Percentiles rank a stretch among this genome's conserved stretches.
phyloP scores from a whole-genome alignment of 1,284 basidiomycete genomes.

The Boletus smithii region DNA sequence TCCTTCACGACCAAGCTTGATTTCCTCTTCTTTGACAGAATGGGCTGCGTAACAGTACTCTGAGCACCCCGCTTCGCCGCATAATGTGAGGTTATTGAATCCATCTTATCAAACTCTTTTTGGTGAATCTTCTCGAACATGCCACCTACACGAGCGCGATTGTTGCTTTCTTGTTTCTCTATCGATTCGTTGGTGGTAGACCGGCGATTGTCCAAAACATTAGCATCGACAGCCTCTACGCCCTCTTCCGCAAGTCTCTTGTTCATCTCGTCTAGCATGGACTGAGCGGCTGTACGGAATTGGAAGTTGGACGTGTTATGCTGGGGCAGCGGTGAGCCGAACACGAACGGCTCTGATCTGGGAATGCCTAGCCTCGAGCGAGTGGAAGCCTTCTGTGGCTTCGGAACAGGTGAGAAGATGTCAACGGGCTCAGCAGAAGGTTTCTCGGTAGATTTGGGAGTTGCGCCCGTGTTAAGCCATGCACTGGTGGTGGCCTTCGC shows the following conservation, averaged over 20 bases:
- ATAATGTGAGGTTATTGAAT: slow-evolving; percentile 63
- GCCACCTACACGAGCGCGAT: slow-evolving; percentile 28
- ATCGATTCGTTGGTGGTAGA: slow-evolving; percentile 1
- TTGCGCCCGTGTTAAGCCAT: slow-evolving; percentile 25
- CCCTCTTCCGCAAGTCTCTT: slow-evolving; percentile 53
- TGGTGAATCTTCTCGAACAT: slow-evolving; percentile 64
- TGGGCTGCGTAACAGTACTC: slow-evolving; percentile 11
- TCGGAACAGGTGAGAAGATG: slow-evolving; percentile 38
- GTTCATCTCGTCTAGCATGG: slow-evolving; percentile 77
- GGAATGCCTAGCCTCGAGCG: slow-evolving; percentile 26
- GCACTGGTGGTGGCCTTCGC: slow-evolving; percentile 10
- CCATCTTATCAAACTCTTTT: slow-evolving; percentile 68
- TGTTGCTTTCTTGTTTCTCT: slow-evolving; percentile 26
- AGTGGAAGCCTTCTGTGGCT: slow-evolving; percentile 17
- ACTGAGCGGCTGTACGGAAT: slow-evolving; percentile 58
- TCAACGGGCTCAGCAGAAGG: slow-evolving; percentile 30
- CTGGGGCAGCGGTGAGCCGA: slow-evolving; percentile 66
- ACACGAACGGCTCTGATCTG: slow-evolving; percentile 55
- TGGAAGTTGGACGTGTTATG: slow-evolving; percentile 57
- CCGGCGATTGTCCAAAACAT: slow-evolving; percentile 39
- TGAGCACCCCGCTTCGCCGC: slow-evolving; percentile 44
- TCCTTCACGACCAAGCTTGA: slow-evolving; percentile 43
- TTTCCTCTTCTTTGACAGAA: slow-evolving; percentile 41
- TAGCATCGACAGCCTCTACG: slow-evolving; percentile 40
- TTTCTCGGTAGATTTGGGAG: slow-evolving; percentile 32